A percentile compares a stretch with the other conserved stretches of the same genome.
phyloP scores from a whole-genome alignment of 2,329 filamentous ascomycete genomes.

The Graphiopsis chlorocephala region DNA sequence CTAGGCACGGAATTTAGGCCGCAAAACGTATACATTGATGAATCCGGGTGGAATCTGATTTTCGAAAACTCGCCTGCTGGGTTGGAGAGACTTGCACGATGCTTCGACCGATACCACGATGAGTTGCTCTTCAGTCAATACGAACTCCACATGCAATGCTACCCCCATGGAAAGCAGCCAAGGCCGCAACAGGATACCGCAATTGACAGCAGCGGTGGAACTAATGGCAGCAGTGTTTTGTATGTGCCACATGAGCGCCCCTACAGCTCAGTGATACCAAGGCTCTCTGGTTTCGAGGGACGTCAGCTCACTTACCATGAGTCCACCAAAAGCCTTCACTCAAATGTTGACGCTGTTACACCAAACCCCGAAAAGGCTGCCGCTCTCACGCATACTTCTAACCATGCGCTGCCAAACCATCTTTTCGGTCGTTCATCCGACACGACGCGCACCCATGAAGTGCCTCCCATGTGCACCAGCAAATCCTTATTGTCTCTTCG shows the following conservation, averaged over 20 bases:
- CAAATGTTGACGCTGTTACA: too few species aligned
- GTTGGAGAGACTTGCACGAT: slow-evolving; percentile 3
- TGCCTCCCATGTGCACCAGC: neutral
- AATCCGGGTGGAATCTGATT: slow-evolving; percentile 26
- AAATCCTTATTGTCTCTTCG: neutral
- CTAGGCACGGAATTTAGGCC: slow-evolving; percentile 7
- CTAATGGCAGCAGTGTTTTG: neutral
- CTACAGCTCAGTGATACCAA: neutral
- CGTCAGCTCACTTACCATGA: neutral
- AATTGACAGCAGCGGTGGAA: neutral
- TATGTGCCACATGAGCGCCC: neutral
- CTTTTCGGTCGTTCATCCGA: neutral
- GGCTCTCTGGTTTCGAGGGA: neutral
- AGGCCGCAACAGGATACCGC: neutral
- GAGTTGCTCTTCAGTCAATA: slow-evolving; percentile 17
- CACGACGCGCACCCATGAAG: neutral
- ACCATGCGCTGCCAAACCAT: neutral
- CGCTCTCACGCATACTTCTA: neutral
- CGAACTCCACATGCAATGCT: slow-evolving; percentile 17
- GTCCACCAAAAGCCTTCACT: neutral
- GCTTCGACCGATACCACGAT: slow-evolving; percentile 15
- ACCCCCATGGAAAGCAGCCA: slow-evolving; percentile 8
- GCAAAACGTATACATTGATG: slow-evolving; percentile 21
- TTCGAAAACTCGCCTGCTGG: slow-evolving; percentile 20
- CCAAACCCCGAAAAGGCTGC: neutral